Evolutionary conservation across 768 basidiomycete species (phyloP).

Genomic region (Pleurotus cornucopiae): DNA sequence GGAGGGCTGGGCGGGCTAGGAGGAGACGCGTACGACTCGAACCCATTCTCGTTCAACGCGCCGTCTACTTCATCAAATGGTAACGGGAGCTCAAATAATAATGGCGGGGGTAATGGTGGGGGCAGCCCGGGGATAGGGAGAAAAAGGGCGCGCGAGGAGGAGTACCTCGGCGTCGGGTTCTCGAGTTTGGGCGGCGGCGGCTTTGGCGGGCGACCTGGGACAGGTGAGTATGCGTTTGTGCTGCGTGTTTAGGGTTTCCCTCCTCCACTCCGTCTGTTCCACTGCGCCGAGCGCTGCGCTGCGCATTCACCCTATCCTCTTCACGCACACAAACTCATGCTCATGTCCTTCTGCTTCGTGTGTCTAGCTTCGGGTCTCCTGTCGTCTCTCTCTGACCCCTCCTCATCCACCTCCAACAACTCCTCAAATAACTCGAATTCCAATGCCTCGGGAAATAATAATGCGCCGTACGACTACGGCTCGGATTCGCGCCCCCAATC

Average conservation of each 20-base stretch:
- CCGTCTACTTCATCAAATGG: constrained; percentile 10
- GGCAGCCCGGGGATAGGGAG: not conserved
- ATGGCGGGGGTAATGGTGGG: too few relatives aligned
- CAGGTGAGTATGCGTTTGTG: constrained; percentile 8
- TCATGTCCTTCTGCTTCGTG: not conserved
- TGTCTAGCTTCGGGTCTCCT: not conserved
- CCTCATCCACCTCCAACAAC: constrained; percentile 23
- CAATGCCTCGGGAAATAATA: too few relatives aligned
- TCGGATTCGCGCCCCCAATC: constrained; percentile 74
- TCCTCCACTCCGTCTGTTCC: not conserved
- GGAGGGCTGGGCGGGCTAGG: not conserved
- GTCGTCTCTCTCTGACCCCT: not conserved
- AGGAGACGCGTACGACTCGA: constrained; percentile 28
- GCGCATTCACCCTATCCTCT: too few relatives aligned
- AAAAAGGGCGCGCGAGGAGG: not conserved
- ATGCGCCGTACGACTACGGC: constrained; percentile 54
- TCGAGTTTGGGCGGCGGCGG: not conserved
- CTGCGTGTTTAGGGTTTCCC: too few relatives aligned
- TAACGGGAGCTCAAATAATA: too few relatives aligned
- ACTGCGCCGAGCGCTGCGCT: too few relatives aligned
- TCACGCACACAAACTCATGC: not conserved
- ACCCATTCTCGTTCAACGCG: constrained; percentile 53
- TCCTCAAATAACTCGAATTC: too few relatives aligned
- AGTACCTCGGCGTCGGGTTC: not conserved
- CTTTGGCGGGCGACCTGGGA: not conserved